Evolutionary conservation across 345 rosid species (phyloP).

Genomic region (Eucalyptus sp.): DNA sequence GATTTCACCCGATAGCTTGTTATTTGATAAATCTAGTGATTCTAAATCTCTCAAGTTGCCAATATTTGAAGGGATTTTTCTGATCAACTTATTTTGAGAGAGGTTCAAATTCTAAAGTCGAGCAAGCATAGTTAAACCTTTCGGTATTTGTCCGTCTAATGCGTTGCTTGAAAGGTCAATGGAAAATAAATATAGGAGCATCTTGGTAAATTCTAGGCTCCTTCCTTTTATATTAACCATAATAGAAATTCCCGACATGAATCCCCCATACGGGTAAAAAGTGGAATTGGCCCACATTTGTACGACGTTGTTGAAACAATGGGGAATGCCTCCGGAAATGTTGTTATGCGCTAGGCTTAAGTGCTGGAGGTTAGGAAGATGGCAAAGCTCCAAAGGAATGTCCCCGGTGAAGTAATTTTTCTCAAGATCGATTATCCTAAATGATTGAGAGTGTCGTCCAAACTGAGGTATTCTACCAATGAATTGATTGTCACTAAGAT

Average conservation of each 20-base stretch:
- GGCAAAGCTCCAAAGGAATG: not conserved
- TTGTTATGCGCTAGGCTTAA: not conserved
- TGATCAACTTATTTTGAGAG: not conserved
- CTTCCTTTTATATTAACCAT: rapidly evolving
- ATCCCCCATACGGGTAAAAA: not conserved
- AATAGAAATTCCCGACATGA: rapidly evolving
- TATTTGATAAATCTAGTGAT: not conserved
- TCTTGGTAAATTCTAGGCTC: not conserved
- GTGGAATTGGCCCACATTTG: rapidly evolving
- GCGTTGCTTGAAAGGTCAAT: not conserved
- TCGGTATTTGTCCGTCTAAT: not conserved
- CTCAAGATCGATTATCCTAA: not conserved
- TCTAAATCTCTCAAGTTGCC: not conserved
- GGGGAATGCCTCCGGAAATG: not conserved
- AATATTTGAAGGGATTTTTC: rapidly evolving
- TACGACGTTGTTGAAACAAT: not conserved
- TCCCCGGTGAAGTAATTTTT: not conserved
- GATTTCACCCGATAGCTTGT: not conserved
- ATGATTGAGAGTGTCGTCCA: not conserved
- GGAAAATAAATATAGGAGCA: not conserved
- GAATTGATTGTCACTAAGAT: not conserved
- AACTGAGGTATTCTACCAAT: not conserved
- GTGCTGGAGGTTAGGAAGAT: rapidly evolving
- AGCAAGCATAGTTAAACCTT: not conserved
- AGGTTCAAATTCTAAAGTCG: not conserved